phyloP scores from a whole-genome alignment of 768 basidiomycete species.

The Amanita subjunquillea region DNA sequence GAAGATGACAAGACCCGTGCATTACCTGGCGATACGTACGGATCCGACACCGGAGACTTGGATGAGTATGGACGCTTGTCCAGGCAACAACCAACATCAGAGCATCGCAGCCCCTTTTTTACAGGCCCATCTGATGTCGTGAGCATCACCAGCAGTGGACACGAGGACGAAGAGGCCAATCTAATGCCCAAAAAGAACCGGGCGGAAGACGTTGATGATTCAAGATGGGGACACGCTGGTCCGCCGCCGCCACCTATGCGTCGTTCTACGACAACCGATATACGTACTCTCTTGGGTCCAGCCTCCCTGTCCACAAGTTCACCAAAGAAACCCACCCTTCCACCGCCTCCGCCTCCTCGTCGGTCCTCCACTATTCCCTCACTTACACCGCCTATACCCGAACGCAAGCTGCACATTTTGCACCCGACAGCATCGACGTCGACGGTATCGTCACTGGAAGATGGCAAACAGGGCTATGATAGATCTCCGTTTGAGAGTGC shows the following conservation, averaged over 20 bases:
- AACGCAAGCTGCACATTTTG: constrained; percentile 20
- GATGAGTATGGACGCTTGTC: constrained; percentile 41
- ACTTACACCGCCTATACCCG: constrained; percentile 39
- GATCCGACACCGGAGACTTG: constrained; percentile 4
- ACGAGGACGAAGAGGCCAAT: constrained; percentile 29
- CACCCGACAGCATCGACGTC: background rate
- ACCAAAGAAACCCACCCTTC: constrained; percentile 18
- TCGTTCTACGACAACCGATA: background rate
- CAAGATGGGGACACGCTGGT: background rate
- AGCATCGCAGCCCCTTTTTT: constrained; percentile 34
- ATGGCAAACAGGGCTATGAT: constrained; percentile 22
- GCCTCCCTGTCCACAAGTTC: background rate
- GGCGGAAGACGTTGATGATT: constrained; percentile 7
- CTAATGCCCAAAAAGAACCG: constrained; percentile 4
- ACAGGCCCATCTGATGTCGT: constrained; percentile 29
- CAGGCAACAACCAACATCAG: constrained; percentile 28
- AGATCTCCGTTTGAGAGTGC: constrained; percentile 61
- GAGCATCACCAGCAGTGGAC: constrained; percentile 33
- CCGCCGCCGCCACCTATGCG: constrained; percentile 1
- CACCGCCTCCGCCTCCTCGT: constrained; percentile 60
- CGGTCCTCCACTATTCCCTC: constrained; percentile 23
- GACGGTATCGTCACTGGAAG: background rate
- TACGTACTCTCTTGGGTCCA: background rate
- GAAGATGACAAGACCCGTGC: constrained; percentile 11
- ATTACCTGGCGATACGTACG: background rate